Evolutionary conservation across 208 protist species (phyloP).

Genomic region (Leishmania major): DNA sequence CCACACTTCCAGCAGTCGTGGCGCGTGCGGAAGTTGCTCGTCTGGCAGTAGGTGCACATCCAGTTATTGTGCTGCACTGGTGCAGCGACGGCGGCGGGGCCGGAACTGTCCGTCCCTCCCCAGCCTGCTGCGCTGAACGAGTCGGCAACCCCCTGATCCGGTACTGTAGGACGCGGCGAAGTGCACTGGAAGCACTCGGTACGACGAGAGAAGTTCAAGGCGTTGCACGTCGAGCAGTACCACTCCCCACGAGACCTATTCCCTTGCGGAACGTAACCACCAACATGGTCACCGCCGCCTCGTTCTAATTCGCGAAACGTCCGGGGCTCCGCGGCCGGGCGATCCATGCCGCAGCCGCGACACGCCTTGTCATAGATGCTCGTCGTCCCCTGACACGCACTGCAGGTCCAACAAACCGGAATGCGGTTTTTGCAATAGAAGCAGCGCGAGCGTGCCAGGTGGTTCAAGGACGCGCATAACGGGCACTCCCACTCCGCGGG

Average conservation of each 20-base stretch:
- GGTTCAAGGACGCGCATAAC: constrained; percentile 81
- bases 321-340: constrained; percentile 56
- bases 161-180: constrained; percentile 11
- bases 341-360: constrained; percentile 48
- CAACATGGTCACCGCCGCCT: neutral
- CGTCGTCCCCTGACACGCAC: constrained; percentile 46
- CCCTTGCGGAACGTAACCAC: constrained; percentile 8
- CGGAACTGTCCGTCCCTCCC: neutral
- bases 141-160: neutral
- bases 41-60: constrained; percentile 72
- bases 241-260: constrained; percentile 50
- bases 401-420: constrained; percentile 76
- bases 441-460: constrained; percentile 70
- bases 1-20: constrained; percentile 85
- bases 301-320: constrained; percentile 33
- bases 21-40: constrained; percentile 89
- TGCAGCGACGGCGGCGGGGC: neutral
- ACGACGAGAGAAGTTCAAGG: constrained; percentile 75
- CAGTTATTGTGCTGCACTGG: constrained; percentile 74
- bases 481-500: constrained; percentile 83
- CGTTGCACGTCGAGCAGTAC: constrained; percentile 70
- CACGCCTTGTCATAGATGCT: constrained; percentile 85
- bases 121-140: neutral
- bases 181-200: constrained; percentile 77
- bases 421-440: constrained; percentile 76